A percentile compares a stretch with the other conserved stretches of the same genome.
These are phyloP conservation scores for Xylaria multiplex DNA, from an alignment of 2,329 filamentous ascomycete species.

Conservation along the genomic window DNA sequence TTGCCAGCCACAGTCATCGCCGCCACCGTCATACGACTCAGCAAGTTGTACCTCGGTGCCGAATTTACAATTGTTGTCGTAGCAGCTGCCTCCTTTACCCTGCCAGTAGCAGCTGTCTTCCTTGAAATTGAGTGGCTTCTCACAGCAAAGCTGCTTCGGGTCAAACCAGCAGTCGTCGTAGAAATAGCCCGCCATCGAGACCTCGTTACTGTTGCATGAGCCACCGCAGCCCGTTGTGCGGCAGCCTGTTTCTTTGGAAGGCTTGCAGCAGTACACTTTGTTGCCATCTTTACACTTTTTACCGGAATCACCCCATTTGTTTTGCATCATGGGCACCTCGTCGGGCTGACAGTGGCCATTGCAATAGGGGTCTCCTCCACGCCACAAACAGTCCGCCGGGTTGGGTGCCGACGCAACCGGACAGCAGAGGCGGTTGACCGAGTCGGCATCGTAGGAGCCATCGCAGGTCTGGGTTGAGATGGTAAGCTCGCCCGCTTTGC, in stretches of 20 bases:
- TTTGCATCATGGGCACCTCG: constrained; percentile 48
- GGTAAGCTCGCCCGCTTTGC: constrained; percentile 46
- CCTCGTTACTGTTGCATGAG: constrained; percentile 37
- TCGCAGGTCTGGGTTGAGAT: constrained; percentile 47
- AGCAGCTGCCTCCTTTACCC: constrained; percentile 50
- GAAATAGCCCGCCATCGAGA: neutral
- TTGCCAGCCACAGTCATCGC: constrained; percentile 40
- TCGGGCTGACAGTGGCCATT: constrained; percentile 50
- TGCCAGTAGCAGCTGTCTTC: constrained; percentile 42
- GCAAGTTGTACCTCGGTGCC: constrained; percentile 45
- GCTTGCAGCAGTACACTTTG: constrained; percentile 48
- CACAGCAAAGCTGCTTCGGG: constrained; percentile 9
- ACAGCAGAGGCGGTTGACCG: constrained; percentile 47
- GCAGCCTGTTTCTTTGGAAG: constrained; percentile 41
- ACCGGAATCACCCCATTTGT: constrained; percentile 42
- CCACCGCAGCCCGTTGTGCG: constrained; percentile 35
- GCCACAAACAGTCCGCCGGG: constrained; percentile 48
- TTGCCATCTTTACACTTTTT: constrained; percentile 44
- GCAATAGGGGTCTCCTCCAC: constrained; percentile 45
- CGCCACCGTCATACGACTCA: constrained; percentile 43
- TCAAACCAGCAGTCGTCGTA: neutral
- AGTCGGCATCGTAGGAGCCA: neutral
- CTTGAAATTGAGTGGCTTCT: neutral
- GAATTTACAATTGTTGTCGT: constrained; percentile 48
- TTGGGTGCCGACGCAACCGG: constrained; percentile 47